phyloP scores from a whole-genome alignment of 1,139 yeast genomes.

The Taphrina betulina region DNA sequence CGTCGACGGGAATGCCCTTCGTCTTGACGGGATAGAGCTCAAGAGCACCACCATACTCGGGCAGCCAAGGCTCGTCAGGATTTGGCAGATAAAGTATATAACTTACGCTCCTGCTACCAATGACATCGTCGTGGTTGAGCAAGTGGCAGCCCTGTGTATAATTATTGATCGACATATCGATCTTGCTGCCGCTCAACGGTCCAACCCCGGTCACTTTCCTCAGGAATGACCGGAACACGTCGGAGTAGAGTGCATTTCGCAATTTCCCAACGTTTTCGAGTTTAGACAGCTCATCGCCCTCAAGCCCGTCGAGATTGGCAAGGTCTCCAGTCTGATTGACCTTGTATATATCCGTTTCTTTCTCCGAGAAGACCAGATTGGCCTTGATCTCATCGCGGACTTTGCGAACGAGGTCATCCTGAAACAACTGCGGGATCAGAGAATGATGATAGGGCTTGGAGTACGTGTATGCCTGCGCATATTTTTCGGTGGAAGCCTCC shows the following conservation, averaged over 20 bases:
- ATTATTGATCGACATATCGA: conserved; percentile 89
- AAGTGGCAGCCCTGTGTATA: conserved; percentile 92
- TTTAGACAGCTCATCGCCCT: conserved; percentile 69
- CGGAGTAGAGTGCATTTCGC: conserved; percentile 82
- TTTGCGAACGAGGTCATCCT: conserved; percentile 70
- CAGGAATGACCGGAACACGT: conserved; percentile 77
- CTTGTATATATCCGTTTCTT: conserved; percentile 95
- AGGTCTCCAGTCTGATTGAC: conserved; percentile 92
- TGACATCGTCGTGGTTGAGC: conserved; percentile 94
- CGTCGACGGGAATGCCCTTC: conserved; percentile 87
- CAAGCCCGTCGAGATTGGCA: conserved; percentile 84
- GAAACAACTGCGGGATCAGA: conserved; percentile 66
- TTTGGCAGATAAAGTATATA: conserved; percentile 90
- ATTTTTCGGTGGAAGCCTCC: conserved; percentile 1
- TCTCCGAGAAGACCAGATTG: conserved; percentile 84
- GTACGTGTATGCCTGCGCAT: conserved; percentile 16
- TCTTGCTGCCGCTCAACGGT: conserved; percentile 78
- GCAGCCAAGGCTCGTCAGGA: conserved; percentile 82
- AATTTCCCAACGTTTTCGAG: conserved; percentile 72
- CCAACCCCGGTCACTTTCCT: conserved; percentile 86
- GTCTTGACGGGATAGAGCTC: conserved; percentile 81
- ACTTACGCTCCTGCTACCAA: conserved; percentile 90
- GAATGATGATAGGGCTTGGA: conserved; percentile 85
- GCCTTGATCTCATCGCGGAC: conserved; percentile 81
- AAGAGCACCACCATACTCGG: conserved; percentile 87